A percentile compares a stretch with the other conserved stretches of the same genome.
These are phyloP conservation scores for Hypholoma sublateritium DNA, from an alignment of 768 basidiomycete genomes.

Conservation along the genomic window DNA sequence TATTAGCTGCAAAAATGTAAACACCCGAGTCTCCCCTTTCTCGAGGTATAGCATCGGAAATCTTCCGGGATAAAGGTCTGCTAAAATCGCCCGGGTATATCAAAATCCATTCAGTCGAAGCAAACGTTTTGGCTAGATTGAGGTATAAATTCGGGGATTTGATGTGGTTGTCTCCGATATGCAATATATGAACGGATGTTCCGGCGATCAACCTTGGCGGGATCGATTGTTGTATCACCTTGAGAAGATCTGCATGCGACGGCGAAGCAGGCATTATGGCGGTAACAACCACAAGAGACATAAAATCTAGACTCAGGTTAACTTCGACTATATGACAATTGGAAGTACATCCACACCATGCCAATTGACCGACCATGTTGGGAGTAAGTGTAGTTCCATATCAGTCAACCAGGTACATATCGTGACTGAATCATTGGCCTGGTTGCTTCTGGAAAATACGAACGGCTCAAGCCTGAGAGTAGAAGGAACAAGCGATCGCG, in stretches of 20 bases:
- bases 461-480: conserved; percentile 15
- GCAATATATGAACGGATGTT: conserved; percentile 49
- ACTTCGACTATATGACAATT: background rate
- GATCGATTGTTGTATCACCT: conserved; percentile 23
- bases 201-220: conserved; percentile 18
- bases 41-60: conserved; percentile 13
- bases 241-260: conserved; percentile 25
- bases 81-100: conserved; percentile 50
- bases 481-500: conserved; percentile 6
- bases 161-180: conserved; percentile 34
- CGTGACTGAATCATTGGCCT: conserved; percentile 12
- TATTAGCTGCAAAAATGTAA: conserved; percentile 21
- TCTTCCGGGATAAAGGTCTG: conserved; percentile 17
- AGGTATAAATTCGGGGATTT: conserved; percentile 52
- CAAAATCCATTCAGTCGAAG: conserved; percentile 44
- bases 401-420: conserved; percentile 19
- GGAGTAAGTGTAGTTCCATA: conserved; percentile 8
- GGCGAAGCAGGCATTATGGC: conserved; percentile 21
- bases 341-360: conserved; percentile 11
- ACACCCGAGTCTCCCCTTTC: conserved; percentile 8
- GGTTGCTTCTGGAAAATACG: background rate
- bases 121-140: conserved; percentile 63
- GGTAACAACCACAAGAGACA: conserved; percentile 49
- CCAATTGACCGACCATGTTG: conserved; percentile 14
- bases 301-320: conserved; percentile 33